Evolutionary conservation across 2,329 filamentous ascomycete genomes (phyloP).

Genomic region (Paecilomyces fulvus): DNA sequence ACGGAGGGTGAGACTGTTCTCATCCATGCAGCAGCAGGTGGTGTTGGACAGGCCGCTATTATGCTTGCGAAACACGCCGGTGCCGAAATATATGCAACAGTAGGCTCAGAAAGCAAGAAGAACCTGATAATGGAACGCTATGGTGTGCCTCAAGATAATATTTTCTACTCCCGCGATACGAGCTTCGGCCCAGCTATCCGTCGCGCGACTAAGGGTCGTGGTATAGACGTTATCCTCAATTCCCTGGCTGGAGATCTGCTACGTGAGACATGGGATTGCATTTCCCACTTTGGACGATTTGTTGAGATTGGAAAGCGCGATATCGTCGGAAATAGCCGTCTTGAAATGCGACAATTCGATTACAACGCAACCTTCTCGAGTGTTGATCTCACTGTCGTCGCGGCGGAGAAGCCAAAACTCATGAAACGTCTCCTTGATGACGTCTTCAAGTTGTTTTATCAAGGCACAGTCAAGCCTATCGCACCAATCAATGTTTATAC

Average conservation of each 20-base stretch:
- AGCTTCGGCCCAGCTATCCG: slow-evolving; percentile 1
- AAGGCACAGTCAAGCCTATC: background rate
- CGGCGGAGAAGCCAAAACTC: background rate
- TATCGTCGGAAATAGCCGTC: slow-evolving; percentile 10
- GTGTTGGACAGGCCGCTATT: slow-evolving; percentile 4
- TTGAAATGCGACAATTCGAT: background rate
- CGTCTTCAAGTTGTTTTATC: background rate
- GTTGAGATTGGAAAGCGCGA: slow-evolving; percentile 40
- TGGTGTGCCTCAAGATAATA: slow-evolving; percentile 4
- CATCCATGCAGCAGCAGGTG: slow-evolving; percentile 5
- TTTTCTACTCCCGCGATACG: slow-evolving; percentile 4
- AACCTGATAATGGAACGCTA: slow-evolving; percentile 6
- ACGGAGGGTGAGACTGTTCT: slow-evolving; percentile 8
- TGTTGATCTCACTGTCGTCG: background rate
- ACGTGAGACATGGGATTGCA: slow-evolving; percentile 4
- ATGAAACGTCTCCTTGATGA: background rate
- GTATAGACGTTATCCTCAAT: slow-evolving; percentile 8
- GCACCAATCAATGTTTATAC: background rate
- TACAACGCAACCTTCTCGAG: background rate
- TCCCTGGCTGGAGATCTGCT: slow-evolving; percentile 6
- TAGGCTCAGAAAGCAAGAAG: background rate
- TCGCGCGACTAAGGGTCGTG: background rate
- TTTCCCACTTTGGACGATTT: slow-evolving; percentile 31
- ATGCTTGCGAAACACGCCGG: slow-evolving; percentile 1
- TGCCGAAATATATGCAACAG: slow-evolving; percentile 1